Percentiles rank a stretch among this genome's conserved stretches.
Conservation (phyloP, 1,284 basidiomycete species). For the Stereum hirsutum region DNA sequence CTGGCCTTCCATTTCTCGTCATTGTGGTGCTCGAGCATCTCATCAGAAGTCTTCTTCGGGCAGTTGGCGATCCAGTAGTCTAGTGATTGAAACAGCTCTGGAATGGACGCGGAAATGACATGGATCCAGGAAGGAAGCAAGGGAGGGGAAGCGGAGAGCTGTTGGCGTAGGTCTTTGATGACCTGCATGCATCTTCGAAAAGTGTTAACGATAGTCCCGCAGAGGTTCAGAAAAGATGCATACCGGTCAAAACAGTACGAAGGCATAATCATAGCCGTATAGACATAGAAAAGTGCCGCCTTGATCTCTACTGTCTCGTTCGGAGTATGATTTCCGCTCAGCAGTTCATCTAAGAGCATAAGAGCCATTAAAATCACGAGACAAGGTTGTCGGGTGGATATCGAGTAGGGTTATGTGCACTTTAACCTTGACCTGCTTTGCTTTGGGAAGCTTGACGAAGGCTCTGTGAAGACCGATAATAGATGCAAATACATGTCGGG, state of each 20-base stretch:
- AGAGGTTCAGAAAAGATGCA: too few relatives aligned
- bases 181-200: too few relatives aligned
- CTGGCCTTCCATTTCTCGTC: too few relatives aligned
- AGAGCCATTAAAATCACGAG: slow-evolving; percentile 17
- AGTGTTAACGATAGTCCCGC: too few relatives aligned
- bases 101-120: not conserved
- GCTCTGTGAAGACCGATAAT: slow-evolving; percentile 12
- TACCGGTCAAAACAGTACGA: not conserved
- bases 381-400: slow-evolving; percentile 15
- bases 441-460: slow-evolving; percentile 8
- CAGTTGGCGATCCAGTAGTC: not conserved
- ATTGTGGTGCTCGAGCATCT: too few relatives aligned
- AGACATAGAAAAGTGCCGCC: slow-evolving; percentile 7
- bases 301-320: slow-evolving; percentile 4
- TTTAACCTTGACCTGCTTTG: slow-evolving; percentile 8
- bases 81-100: not conserved
- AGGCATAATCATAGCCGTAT: slow-evolving; percentile 8
- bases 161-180: not conserved
- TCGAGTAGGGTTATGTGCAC: slow-evolving; percentile 17
- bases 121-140: not conserved
- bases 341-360: slow-evolving; percentile 13
- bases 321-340: not conserved
- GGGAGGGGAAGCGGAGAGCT: not conserved
- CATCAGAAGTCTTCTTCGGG: not conserved
- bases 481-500: slow-evolving; percentile 14